phyloP scores from a whole-genome alignment of 148 eudicot species.

The Vaccinium darrowii region DNA sequence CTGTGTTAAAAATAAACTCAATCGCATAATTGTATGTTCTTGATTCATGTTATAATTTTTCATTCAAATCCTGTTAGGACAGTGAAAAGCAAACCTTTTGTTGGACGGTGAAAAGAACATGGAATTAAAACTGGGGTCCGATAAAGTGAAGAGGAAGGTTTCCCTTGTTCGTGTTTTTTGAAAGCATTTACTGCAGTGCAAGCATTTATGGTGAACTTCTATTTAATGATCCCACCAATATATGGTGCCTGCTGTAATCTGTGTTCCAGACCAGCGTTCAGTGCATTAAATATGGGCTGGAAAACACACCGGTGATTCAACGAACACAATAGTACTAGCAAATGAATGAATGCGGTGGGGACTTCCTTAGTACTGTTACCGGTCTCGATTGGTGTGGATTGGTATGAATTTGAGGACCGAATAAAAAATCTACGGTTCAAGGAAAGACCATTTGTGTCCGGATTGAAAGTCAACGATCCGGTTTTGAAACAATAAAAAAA shows the following conservation, averaged over 20 bases:
- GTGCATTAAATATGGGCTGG: neutral
- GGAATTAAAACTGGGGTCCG: neutral
- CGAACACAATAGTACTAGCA: neutral
- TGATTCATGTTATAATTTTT: no score
- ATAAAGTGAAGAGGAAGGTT: neutral
- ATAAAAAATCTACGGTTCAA: no score
- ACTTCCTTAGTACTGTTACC: no score
- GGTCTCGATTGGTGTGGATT: no score
- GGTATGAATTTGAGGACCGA: no score
- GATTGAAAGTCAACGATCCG: no score
- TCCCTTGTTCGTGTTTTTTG: neutral
- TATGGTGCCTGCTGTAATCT: neutral
- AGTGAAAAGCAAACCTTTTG: neutral
- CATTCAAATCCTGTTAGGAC: no score
- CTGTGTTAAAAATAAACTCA: no score
- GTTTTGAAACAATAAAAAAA: no score
- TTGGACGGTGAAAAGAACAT: neutral
- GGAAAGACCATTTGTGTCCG: no score
- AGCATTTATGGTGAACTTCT: neutral
- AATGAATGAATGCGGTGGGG: neutral
- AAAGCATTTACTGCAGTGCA: neutral
- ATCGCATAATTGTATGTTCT: no score
- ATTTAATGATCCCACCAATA: neutral
- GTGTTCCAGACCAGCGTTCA: neutral
- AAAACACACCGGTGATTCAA: neutral